Conservation (phyloP, 768 basidiomycete genomes). For the Melanogaster broomeanus region DNA sequence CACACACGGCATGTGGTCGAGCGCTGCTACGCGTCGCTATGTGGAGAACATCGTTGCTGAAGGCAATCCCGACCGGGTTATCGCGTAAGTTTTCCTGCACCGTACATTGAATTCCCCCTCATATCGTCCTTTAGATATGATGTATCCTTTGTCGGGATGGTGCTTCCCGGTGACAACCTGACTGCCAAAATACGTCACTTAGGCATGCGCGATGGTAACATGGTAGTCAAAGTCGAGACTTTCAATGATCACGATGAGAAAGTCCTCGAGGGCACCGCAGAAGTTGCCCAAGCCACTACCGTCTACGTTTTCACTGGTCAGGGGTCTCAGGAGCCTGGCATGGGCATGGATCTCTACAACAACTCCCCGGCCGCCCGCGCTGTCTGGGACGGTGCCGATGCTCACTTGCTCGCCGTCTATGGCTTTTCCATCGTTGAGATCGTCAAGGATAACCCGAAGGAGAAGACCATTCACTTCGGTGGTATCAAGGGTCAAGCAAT, state of each 20-base stretch:
- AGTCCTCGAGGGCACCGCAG: constrained; percentile 89
- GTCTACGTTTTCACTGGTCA: constrained; percentile 99
- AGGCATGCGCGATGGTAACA: constrained; percentile 91
- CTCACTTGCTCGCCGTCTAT: constrained; percentile 90
- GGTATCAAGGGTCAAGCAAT: constrained; percentile 99
- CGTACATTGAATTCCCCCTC: not conserved
- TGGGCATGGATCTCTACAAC: constrained; percentile 99
- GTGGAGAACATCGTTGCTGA: constrained; percentile 94
- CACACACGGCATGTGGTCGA: constrained; percentile 97
- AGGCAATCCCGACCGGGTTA: constrained; percentile 88
- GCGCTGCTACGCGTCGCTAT: constrained; percentile 89
- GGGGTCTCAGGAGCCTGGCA: constrained; percentile 95
- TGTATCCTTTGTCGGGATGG: constrained; percentile 97
- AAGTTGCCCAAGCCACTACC: constrained; percentile 89
- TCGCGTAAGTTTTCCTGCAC: constrained; percentile 58
- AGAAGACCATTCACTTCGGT: constrained; percentile 98
- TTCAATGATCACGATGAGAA: constrained; percentile 85
- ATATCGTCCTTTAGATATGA: constrained; percentile 61
- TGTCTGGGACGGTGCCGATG: constrained; percentile 96
- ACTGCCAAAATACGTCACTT: constrained; percentile 85
- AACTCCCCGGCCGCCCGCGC: constrained; percentile 90
- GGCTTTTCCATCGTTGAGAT: constrained; percentile 99
- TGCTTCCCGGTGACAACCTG: constrained; percentile 87
- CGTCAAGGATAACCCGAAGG: constrained; percentile 97
- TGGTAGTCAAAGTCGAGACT: constrained; percentile 88